Base-by-base conservation (phyloP, 2,329 filamentous ascomycete species). In the Pseudopithomyces maydicus region DNA sequence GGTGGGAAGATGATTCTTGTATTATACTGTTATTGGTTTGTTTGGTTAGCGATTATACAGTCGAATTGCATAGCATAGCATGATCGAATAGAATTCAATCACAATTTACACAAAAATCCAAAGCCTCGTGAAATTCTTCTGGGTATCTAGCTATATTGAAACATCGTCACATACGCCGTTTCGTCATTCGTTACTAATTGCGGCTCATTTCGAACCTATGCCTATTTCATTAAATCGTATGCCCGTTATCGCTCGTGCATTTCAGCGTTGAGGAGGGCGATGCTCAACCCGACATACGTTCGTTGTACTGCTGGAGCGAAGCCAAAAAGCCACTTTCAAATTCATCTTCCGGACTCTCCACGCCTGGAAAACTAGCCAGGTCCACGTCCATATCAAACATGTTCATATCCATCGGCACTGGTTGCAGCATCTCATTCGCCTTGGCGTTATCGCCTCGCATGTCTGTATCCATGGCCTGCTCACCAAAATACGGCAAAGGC, bases 231-330 rank as follows among this genome's bases (percentile, higher is more conserved):
- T 2, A 50, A 41, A 20, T 39, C 47, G 29, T 50, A n/a, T 17
- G 23, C 46, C 15, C 29, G 14, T 47, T 29, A 8, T 5, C 26
- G 26, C 26, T 29, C 26, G 26, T 29, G 7, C 11, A 47, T 6
- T 1, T 12, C 15, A n/a, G n/a, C 38, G 19, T 42, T 3, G 2
- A n/a, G n/a, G 35, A 49, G 46, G 11, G 19, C 17, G 12, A 14
- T 19, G 7, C 19, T 55, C 32, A 56, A 7, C 17, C 20, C 15
- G 50, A 36, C 43, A 52, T 59, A 2, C 60, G 55, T 23, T 56
- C 57, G 33, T 70, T 70, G 46, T 60, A 72, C 35, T 69, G 63
- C 59, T 68, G 66, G 6, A 73, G 61, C 15, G 68, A 63, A 15
- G 54, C 62, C 46, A 73, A 56, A 55, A 68, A 58, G n/a, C 68